Conservation (phyloP, 139 green algal genomes). For the Auxenochlorella pyrenoidosa region DNA sequence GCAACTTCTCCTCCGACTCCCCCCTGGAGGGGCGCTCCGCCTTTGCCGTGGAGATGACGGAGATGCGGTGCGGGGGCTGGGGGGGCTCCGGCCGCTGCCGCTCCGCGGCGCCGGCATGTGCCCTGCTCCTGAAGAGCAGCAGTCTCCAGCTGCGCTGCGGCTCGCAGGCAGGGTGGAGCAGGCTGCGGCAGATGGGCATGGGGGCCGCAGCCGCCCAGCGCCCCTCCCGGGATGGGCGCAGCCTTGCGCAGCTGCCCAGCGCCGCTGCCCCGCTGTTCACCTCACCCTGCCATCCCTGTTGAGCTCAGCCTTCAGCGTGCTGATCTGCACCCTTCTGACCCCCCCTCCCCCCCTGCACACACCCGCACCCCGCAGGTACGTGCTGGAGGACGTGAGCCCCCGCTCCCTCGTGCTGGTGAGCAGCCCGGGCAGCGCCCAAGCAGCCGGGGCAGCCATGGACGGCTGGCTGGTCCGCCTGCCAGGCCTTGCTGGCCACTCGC, state of each 20-base stretch:
- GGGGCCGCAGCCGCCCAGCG: neutral
- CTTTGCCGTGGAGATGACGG: constrained; percentile 90
- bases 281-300: neutral
- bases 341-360: neutral
- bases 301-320: no score
- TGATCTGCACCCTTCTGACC: no score
- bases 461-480: neutral
- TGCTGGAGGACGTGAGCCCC: constrained; percentile 59
- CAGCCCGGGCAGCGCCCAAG: neutral
- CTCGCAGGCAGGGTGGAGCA: neutral
- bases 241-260: no score
- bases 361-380: constrained; percentile 39
- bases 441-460: neutral
- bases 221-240: no score
- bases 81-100: no score
- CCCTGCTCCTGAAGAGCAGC: no score
- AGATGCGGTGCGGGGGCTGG: constrained; percentile 60
- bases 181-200: neutral
- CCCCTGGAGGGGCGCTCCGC: constrained; percentile 82
- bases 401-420: constrained; percentile 78
- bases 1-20: constrained; percentile 83
- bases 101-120: no score
- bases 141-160: no score
- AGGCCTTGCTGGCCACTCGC: no score
- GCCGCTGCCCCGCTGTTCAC: no score